A percentile compares a stretch with the other conserved stretches of the same genome.
phyloP scores from a whole-genome alignment of 2,329 filamentous ascomycete genomes.

The Cladosporium sp. region DNA sequence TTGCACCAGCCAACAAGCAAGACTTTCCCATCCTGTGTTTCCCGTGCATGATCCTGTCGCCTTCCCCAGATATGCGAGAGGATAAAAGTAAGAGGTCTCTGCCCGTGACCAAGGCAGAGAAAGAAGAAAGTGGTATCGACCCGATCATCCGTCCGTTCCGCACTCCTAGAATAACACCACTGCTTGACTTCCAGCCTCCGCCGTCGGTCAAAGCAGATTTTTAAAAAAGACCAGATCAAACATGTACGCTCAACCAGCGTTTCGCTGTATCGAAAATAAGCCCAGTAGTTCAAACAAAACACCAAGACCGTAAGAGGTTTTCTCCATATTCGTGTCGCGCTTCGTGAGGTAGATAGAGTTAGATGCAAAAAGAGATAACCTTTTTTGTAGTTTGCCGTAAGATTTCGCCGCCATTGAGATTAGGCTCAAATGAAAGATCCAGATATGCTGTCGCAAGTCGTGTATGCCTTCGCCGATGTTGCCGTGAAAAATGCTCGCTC shows the following conservation, averaged over 20 bases:
- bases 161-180: conserved; percentile 7
- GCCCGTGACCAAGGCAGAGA: conserved; percentile 13
- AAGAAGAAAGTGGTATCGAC: conserved; percentile 15
- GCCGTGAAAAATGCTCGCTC: conserved; percentile 12
- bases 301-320: conserved; percentile 15
- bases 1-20: conserved; percentile 2
- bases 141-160: not conserved
- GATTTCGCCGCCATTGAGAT: conserved; percentile 11
- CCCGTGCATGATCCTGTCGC: not conserved
- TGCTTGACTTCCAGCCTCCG: conserved; percentile 1
- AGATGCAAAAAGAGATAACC: conserved; percentile 5
- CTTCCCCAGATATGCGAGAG: conserved; percentile 1
- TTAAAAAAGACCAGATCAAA: conserved; percentile 8
- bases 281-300: conserved; percentile 13
- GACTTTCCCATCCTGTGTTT: conserved; percentile 10
- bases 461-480: conserved; percentile 11
- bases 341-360: conserved; percentile 11
- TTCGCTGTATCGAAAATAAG: conserved; percentile 12
- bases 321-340: conserved; percentile 12
- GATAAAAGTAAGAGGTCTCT: conserved; percentile 10
- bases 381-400: conserved; percentile 11
- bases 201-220: conserved; percentile 2
- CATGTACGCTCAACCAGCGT: conserved; percentile 10
- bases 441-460: conserved; percentile 13
- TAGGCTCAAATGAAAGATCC: conserved; percentile 11